phyloP scores from a whole-genome alignment of 2,329 filamentous ascomycete genomes.

The Fonsecaea erecta region DNA sequence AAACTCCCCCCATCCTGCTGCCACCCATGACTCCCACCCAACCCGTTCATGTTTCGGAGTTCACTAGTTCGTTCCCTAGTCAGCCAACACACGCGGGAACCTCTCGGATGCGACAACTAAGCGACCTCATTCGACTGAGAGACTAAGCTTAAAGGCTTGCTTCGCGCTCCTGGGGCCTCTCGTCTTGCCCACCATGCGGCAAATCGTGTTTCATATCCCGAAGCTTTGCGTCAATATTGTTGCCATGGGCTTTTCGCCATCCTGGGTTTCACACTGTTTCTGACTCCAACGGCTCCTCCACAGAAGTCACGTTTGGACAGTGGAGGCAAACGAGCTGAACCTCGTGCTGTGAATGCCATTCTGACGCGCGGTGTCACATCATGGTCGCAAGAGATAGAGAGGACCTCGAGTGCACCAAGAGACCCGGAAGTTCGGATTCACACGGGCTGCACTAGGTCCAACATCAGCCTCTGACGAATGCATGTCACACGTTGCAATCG shows the following conservation, averaged over 20 bases:
- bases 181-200: constrained; percentile 26
- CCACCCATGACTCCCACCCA: neutral
- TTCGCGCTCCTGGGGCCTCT: constrained; percentile 14
- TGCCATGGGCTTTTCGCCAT: neutral
- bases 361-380: neutral
- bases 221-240: constrained; percentile 20
- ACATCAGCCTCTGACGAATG: constrained; percentile 25
- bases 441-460: constrained; percentile 15
- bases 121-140: constrained; percentile 13
- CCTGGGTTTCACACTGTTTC: neutral
- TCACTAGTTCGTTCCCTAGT: constrained; percentile 24
- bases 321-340: neutral
- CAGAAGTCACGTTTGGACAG: neutral
- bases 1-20: neutral
- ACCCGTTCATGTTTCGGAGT: constrained; percentile 29
- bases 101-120: constrained; percentile 9
- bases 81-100: constrained; percentile 13
- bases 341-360: neutral
- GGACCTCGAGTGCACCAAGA: neutral
- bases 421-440: constrained; percentile 28
- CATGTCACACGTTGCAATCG: constrained; percentile 28
- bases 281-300: neutral
- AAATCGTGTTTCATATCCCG: constrained; percentile 31
- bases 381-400: neutral
- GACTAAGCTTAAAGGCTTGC: constrained; percentile 2